These are phyloP conservation scores for Penicillium brasilianum DNA, from an alignment of 2,329 filamentous ascomycete species.

Conservation along the genomic window DNA sequence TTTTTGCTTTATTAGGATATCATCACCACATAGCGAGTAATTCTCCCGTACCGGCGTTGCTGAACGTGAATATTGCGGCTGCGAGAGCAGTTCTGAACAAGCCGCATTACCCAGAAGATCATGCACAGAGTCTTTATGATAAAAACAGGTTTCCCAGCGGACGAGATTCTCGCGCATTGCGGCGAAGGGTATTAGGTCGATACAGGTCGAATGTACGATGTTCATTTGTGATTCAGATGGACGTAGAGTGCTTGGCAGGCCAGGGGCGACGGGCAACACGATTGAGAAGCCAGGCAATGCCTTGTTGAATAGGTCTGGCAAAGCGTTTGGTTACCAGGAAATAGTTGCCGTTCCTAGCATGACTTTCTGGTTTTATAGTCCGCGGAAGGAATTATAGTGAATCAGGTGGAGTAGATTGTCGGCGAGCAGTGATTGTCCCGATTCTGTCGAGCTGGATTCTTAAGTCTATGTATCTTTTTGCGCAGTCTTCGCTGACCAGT, in stretches of 20 bases:
- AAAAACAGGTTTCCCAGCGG: constrained; percentile 16
- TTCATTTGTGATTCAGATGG: not conserved
- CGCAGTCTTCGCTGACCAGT: not conserved
- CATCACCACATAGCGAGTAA: not conserved
- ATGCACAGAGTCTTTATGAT: constrained; percentile 18
- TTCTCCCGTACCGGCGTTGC: not conserved
- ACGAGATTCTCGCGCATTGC: constrained; percentile 29
- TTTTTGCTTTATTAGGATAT: no score
- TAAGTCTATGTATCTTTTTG: not conserved
- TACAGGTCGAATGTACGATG: constrained; percentile 25
- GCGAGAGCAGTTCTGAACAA: constrained; percentile 5
- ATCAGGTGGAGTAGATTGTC: not conserved
- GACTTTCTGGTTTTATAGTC: not conserved
- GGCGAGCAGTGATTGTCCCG: not conserved
- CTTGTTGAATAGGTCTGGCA: not conserved
- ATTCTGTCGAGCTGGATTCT: not conserved
- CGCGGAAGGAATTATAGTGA: not conserved
- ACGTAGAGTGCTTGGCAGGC: not conserved
- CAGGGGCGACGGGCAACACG: not conserved
- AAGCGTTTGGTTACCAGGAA: not conserved
- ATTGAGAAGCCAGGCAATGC: not conserved
- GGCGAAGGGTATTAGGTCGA: constrained; percentile 27
- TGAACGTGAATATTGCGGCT: not conserved
- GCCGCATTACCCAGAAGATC: constrained; percentile 19
- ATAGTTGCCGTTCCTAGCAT: not conserved